These are phyloP conservation scores for Cladosporium oxysporum DNA, from an alignment of 2,329 filamentous ascomycete species.

Conservation along the genomic window DNA sequence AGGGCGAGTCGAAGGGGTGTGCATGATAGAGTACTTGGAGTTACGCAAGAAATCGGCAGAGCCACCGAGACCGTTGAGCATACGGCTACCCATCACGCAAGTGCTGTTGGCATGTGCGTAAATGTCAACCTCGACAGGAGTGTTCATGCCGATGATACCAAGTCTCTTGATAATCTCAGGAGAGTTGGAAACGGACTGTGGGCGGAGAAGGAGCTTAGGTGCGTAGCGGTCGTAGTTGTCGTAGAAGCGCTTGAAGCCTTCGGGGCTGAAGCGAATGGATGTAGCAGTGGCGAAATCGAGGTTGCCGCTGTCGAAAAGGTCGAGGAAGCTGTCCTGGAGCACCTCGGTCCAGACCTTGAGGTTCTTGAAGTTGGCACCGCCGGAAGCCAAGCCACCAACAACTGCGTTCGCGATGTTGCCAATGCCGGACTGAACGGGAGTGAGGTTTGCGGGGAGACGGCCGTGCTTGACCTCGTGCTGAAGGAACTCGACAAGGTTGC, in stretches of 20 bases:
- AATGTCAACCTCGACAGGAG: slow-evolving; percentile 89
- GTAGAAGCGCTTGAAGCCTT: slow-evolving; percentile 90
- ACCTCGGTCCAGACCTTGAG: slow-evolving; percentile 94
- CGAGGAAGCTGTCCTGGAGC: slow-evolving; percentile 88
- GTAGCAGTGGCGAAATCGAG: slow-evolving; percentile 89
- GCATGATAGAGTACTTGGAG: slow-evolving; percentile 88
- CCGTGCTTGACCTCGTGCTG: slow-evolving; percentile 81
- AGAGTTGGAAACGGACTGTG: slow-evolving; percentile 85
- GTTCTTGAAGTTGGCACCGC: slow-evolving; percentile 76
- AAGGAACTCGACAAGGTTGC: slow-evolving; percentile 79
- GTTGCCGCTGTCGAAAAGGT: slow-evolving; percentile 85
- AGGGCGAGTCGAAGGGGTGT: slow-evolving; percentile 79
- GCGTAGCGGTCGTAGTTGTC: slow-evolving; percentile 78
- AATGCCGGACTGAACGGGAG: slow-evolving; percentile 84
- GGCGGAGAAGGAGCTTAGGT: slow-evolving; percentile 79
- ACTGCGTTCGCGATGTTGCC: slow-evolving; percentile 94
- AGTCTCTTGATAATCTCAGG: slow-evolving; percentile 87
- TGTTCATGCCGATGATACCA: slow-evolving; percentile 93
- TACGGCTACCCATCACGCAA: slow-evolving; percentile 83
- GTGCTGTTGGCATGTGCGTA: slow-evolving; percentile 92
- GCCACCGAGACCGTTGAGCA: slow-evolving; percentile 83
- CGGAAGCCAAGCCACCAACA: slow-evolving; percentile 75
- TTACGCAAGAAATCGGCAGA: slow-evolving; percentile 78
- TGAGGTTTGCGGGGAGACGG: slow-evolving; percentile 72
- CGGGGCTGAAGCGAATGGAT: slow-evolving; percentile 85